These are phyloP conservation scores for Komagataella phaffii DNA, from an alignment of 805 yeast genomes.

Conservation along the genomic window DNA sequence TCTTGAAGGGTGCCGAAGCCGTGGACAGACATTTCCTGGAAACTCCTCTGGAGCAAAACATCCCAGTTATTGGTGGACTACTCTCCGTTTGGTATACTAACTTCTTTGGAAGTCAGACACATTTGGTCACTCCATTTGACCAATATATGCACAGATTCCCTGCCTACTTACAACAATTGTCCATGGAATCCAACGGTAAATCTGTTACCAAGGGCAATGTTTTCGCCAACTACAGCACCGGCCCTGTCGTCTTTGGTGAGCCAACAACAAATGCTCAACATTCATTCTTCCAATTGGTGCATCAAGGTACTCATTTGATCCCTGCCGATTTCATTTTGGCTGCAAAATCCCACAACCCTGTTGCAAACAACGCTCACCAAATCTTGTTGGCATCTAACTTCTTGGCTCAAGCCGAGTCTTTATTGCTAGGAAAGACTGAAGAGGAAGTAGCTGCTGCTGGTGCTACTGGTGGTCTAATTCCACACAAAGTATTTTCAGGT, in stretches of 20 bases:
- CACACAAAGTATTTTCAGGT: constrained; percentile 95
- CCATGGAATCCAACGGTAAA: constrained; percentile 99
- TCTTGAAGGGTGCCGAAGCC: constrained; percentile 96
- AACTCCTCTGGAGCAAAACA: constrained; percentile 82
- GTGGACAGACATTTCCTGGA: constrained; percentile 81
- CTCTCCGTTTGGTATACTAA: constrained; percentile 97
- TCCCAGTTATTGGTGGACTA: constrained; percentile 88
- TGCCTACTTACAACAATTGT: constrained; percentile 95
- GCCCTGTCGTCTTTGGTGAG: constrained; percentile 92
- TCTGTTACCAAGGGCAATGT: constrained; percentile 87
- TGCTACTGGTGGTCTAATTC: constrained; percentile 71
- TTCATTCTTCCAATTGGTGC: constrained; percentile 98
- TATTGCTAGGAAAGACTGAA: constrained; percentile 89
- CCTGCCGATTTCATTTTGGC: constrained; percentile 96
- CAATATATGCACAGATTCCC: constrained; percentile 99
- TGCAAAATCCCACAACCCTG: constrained; percentile 96
- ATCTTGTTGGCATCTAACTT: constrained; percentile 97
- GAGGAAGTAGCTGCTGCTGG: constrained; percentile 82
- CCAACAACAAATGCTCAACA: constrained; percentile 99
- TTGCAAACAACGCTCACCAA: constrained; percentile 89
- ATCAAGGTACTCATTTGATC: constrained; percentile 96
- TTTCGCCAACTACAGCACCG: constrained; percentile 90
- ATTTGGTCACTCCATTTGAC: constrained; percentile 96
- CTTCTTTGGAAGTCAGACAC: constrained; percentile 96
- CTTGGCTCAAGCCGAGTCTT: constrained; percentile 96